Evolutionary conservation across 1,284 basidiomycete species (phyloP).

Genomic region (Cryptococcus jaspeensis): DNA sequence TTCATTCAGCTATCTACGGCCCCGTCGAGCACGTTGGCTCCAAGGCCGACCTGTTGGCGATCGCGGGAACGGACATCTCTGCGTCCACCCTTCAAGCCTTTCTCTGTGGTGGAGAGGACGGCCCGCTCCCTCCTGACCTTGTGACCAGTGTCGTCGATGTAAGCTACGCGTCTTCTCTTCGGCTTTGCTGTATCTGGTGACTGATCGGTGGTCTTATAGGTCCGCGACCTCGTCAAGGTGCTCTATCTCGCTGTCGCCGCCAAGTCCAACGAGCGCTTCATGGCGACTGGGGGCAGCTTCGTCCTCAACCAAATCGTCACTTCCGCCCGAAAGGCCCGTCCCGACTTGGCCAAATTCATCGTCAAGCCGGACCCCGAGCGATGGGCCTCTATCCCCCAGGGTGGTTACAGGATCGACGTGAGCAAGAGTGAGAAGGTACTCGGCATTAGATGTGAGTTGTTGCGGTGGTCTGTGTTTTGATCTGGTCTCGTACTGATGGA

Average conservation of each 20-base stretch:
- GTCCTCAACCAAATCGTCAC: slow-evolving; percentile 28
- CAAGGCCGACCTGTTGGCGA: slow-evolving; percentile 3
- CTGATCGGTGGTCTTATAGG: slow-evolving; percentile 11
- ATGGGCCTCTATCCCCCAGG: slow-evolving; percentile 10
- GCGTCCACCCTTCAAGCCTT: slow-evolving; percentile 9
- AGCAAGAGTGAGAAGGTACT: slow-evolving; percentile 30
- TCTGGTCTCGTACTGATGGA: too few species aligned
- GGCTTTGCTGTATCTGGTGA: background rate
- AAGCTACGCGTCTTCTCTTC: slow-evolving; percentile 1
- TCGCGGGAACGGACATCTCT: slow-evolving; percentile 16
- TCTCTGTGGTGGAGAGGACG: slow-evolving; percentile 15
- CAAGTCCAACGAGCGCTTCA: slow-evolving; percentile 22
- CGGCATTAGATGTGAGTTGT: slow-evolving; percentile 23
- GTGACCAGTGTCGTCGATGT: slow-evolving; percentile 18
- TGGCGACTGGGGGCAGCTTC: slow-evolving; percentile 9
- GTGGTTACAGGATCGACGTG: slow-evolving; percentile 19
- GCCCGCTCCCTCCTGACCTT: slow-evolving; percentile 3
- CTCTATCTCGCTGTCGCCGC: slow-evolving; percentile 24
- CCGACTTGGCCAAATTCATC: slow-evolving; percentile 26
- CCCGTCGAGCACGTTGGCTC: slow-evolving; percentile 20
- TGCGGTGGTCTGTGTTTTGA: background rate
- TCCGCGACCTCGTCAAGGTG: slow-evolving; percentile 29
- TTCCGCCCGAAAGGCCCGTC: slow-evolving; percentile 17
- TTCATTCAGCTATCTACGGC: slow-evolving; percentile 29
- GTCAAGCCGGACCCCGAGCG: slow-evolving; percentile 19